Base-by-base conservation (phyloP, 306 rosid genomes). In the Herpetospermum pedunculosum region DNA sequence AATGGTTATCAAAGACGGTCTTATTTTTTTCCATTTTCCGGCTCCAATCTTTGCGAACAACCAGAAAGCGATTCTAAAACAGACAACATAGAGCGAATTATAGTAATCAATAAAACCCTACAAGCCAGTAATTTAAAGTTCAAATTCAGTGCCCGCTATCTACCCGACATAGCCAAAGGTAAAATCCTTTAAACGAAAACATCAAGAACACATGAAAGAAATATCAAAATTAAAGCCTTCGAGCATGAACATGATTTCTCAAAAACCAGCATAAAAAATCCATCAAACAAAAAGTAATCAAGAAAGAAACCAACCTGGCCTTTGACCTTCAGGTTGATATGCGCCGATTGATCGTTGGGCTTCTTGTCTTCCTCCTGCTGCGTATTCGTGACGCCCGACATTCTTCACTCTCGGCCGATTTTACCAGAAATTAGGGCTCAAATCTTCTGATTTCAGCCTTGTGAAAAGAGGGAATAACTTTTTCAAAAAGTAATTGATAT, bases 271-370 rank as follows among this genome's bases (percentile, higher is more conserved):
- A 13, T 21, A 9, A 30, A 18, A 6, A 5, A 0, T 4, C 9
- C 2, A 13, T 3, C n/a, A 15, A 11, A 15, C 3, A 1, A 55
- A 25, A 30, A 12, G 21, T 5, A 58, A 55, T 13, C 6, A 4
- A 7, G 8, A 13, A 10, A 11, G 19, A 77, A 41, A 74, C 37
- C 68, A 77, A 91, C 97, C 96, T 91, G 96, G 59, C 96, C 88
- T 76, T 88, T 88, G 76, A 91, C 97, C 80, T 88, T 91, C 70
- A 91, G 80, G 53, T 87, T 84, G 86, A 91, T 88, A 83, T 87
- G 92, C 11, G 83, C 84, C 0, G 80, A 23, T 73, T 85, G 90
- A 75, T 84, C 88, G 40, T 71, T 78, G 32, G 92, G 94, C 77
- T 90, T 90, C 88, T 84, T 90, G 64, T 90, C 97, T 75, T 88